Base-by-base conservation (phyloP, 1,284 basidiomycete genomes). In the Xanthoconium separans region DNA sequence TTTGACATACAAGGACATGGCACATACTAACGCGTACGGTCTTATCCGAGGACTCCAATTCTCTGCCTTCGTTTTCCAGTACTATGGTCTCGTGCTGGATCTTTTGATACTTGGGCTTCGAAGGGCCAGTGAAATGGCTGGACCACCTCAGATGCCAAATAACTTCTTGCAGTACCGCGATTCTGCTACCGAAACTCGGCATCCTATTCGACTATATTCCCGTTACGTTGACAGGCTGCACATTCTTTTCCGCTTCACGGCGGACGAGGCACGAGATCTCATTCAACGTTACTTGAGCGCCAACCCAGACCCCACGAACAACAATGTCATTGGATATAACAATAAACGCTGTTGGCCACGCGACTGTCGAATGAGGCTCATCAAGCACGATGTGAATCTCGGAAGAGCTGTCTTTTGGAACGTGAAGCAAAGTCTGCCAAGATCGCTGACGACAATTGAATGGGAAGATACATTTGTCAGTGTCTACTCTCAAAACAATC, bases 321-420 rank as follows among this genome's bases (percentile, higher is more conserved):
- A 96, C 75, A 98, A 98, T 65, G 89, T 99, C 60, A 96, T 98
- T 60, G 96, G 96, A 2, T 99, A 98, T 76, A 98, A 98, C 78
- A 98, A 98, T 78, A 96, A 96, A 73, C 90, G 94, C 54, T 99
- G 97, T 77, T 98, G 97, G 97, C 97, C 97, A 24, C 83, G 95
- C 59, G 97, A 99, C 71, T 98, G 95, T 70, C 89, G 97, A 56
- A 99, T 99, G 97, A 83, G 97, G 34, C 82, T 99, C 54, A 97
- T 98, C 80, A 99, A 99, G 77, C 96, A 99, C 74, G 97, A 99
- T 68, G 97, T 99, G 73, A 99, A 99, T 72, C 80, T 99, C 33
- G 96, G 96, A 31, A 85, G 97, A 61, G 97, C 97, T 7, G 96
- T 98, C 12, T 98, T 98, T 75, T 99, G 96, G 97, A 98, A 98